phyloP scores from a whole-genome alignment of 2,329 filamentous ascomycete genomes.

The Neofusicoccum ribis region DNA sequence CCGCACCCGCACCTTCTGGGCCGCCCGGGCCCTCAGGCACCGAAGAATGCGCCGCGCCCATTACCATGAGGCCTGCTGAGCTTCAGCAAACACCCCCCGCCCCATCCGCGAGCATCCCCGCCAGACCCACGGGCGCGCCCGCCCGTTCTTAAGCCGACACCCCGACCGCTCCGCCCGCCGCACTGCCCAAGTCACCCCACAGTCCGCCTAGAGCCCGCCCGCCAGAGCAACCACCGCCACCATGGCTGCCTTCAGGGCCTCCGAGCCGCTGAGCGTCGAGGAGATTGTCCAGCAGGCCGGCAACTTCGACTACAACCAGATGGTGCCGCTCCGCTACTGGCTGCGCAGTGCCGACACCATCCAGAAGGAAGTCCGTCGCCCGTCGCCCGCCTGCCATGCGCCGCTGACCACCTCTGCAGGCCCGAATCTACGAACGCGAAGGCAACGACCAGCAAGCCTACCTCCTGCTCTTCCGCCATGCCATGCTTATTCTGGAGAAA shows the following conservation, averaged over 20 bases:
- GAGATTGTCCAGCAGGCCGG: conserved; percentile 75
- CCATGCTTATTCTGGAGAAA: conserved; percentile 75
- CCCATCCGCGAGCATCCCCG: neutral
- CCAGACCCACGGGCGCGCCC: neutral
- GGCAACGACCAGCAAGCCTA: conserved; percentile 87
- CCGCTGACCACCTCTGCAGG: conserved; percentile 53
- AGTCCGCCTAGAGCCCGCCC: neutral
- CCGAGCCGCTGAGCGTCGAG: conserved; percentile 66
- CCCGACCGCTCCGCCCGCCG: neutral
- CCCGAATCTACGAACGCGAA: conserved; percentile 80
- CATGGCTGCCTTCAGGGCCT: conserved; percentile 17
- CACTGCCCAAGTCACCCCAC: conserved; percentile 1
- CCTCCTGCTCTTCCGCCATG: conserved; percentile 86
- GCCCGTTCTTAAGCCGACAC: neutral
- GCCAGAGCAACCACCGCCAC: neutral
- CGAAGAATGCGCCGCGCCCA: conserved; percentile 4
- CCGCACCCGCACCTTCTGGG: neutral
- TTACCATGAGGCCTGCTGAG: conserved; percentile 4
- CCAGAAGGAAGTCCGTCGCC: conserved; percentile 70
- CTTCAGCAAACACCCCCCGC: neutral
- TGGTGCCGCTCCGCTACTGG: conserved; percentile 78
- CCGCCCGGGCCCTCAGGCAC: conserved; percentile 3
- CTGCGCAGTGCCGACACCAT: conserved; percentile 76
- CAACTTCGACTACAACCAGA: conserved; percentile 77
- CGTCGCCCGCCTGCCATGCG: neutral